phyloP scores from a whole-genome alignment of 192 early-diverging fungal species.

The Umbelopsis sp. region DNA sequence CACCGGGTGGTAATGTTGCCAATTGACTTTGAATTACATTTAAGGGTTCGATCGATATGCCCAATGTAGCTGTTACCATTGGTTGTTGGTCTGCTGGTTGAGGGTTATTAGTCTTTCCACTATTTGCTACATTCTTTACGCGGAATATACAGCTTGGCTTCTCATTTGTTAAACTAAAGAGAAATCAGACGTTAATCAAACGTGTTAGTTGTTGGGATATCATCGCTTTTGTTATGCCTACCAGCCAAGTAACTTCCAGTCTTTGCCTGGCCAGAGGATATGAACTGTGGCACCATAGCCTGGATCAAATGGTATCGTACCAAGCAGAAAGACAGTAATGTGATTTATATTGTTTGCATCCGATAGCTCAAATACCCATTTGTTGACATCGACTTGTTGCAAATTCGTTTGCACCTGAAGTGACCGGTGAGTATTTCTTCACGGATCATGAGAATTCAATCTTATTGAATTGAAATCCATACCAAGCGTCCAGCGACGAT shows the following conservation, averaged over 20 bases:
- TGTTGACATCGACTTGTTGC: conserved; percentile 83
- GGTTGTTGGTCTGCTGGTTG: background rate
- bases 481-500: conserved; percentile 88
- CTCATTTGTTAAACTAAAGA: conserved; percentile 69
- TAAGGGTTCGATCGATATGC: conserved; percentile 93
- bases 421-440: background rate
- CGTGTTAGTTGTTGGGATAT: background rate
- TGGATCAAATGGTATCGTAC: conserved; percentile 82
- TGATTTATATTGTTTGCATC: conserved; percentile 91
- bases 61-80: conserved; percentile 66
- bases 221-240: conserved; percentile 27
- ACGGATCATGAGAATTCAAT: background rate
- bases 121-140: conserved; percentile 32
- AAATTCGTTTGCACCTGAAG: conserved; percentile 87
- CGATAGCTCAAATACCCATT: conserved; percentile 89
- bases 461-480: background rate
- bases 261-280: conserved; percentile 82
- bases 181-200: background rate
- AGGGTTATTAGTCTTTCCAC: conserved; percentile 17
- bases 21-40: conserved; percentile 67
- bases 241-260: conserved; percentile 78
- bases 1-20: conserved; percentile 33
- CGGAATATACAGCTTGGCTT: conserved; percentile 85
- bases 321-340: conserved; percentile 91
- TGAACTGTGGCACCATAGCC: conserved; percentile 95